Evolutionary conservation across 106 monocot genomes (phyloP), one percentile per base, ranked within the genome.

Genomic region (Agapanthus africanus): DNA sequence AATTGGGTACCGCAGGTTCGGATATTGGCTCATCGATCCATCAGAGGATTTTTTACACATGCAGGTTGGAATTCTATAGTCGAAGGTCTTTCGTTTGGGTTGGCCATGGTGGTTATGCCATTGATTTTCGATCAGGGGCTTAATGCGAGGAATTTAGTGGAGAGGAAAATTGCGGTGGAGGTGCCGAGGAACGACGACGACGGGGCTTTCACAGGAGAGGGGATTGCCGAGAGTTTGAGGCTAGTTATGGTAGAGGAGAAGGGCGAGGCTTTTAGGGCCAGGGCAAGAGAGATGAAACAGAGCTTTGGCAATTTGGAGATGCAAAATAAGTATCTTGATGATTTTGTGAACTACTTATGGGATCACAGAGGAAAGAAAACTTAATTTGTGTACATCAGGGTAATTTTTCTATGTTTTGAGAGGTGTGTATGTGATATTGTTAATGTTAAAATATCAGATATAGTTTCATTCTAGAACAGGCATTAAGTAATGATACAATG

Each of bases 111-210:
- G 40, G 37, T 81, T 14, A 40, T 85, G 74, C 81, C 81, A 11
- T 34, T 85, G 40, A 59, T 81, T 39, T 78, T 75, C 33, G 81
- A 85, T 28, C 85, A 85, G 52, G 81, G 81, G 44, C 81, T 85
- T 27, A 81, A 78, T 52, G 81, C 78, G 0, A 68, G 78, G 64
- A 13, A 59, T 16, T 18, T 85, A 37, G 71, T 54, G 46, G 85
- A 78, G 69, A 78, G 30, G 69, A 70, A 70, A 40, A 9, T 75
- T 22, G 78, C 73, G 15, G 42, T 76, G 34, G 85, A 81, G 72
- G 85, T 85, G 64, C 35, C 40, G 19, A 78, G 81, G 57, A 39
- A 72, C 0, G 78, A 69, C 16, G 68, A 68, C 19, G 78, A 85
- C 31, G 85, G 81, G 7, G 46, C 67, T 5, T 78, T 85, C 15